Percentiles rank a stretch among this genome's conserved stretches.
Conservation (phyloP, 345 rosid genomes). For the Murraya koenigii region DNA sequence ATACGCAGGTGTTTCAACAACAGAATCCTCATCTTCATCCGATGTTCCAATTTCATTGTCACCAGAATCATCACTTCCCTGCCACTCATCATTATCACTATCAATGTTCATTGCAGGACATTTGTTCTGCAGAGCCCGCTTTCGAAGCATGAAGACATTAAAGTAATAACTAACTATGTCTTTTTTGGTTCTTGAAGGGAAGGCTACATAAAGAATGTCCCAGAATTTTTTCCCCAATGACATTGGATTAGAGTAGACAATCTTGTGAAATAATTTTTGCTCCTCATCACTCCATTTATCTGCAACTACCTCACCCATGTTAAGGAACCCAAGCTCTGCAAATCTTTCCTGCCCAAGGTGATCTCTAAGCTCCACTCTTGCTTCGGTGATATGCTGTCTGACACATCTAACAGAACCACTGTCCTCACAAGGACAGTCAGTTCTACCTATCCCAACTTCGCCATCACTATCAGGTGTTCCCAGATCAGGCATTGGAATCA, state of each 20-base stretch:
- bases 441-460: constrained; percentile 43
- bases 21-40: constrained; percentile 28
- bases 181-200: constrained; percentile 49
- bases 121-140: constrained; percentile 74
- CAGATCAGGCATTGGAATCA: constrained; percentile 53
- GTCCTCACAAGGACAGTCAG: constrained; percentile 54
- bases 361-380: constrained; percentile 38
- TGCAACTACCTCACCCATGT: constrained; percentile 74
- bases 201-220: constrained; percentile 43
- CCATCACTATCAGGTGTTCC: constrained; percentile 13
- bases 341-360: constrained; percentile 48
- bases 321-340: constrained; percentile 55
- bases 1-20: constrained; percentile 32
- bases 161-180: constrained; percentile 86
- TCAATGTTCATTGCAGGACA: constrained; percentile 45
- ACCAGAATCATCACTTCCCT: constrained; percentile 27
- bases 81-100: constrained; percentile 86
- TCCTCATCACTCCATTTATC: constrained; percentile 69
- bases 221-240: constrained; percentile 63
- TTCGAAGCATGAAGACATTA: constrained; percentile 67
- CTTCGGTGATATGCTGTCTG: constrained; percentile 61
- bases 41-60: constrained; percentile 18
- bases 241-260: constrained; percentile 54
- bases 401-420: constrained; percentile 59
- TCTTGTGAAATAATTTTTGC: constrained; percentile 48